Percentiles rank a stretch among this genome's conserved stretches.
Evolutionary conservation across 345 rosid species (phyloP).

Genomic region (Rhodamnia rubescens): DNA sequence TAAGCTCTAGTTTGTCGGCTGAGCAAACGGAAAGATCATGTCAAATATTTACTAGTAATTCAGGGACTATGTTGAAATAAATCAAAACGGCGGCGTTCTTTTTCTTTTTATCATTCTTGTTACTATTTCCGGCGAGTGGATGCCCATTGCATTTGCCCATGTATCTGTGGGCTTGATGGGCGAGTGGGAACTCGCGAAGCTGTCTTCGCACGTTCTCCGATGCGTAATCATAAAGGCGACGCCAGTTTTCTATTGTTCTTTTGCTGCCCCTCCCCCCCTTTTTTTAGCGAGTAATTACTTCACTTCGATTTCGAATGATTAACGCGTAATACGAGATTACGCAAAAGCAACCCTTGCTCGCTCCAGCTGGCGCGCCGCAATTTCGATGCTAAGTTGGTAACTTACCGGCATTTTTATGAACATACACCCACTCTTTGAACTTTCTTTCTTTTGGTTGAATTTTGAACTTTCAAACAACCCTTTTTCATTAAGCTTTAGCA

Average conservation of each 20-base stretch:
- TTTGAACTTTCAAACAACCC: neutral
- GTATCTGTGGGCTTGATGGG: neutral
- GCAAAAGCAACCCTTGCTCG: neutral
- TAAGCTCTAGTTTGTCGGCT: no score
- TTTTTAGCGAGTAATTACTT: no score
- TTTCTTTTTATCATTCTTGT: neutral
- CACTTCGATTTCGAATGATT: neutral
- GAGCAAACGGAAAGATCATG: rapidly evolving
- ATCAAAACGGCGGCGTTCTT: neutral
- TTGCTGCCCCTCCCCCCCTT: no score
- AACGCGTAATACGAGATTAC: neutral
- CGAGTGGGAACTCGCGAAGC: neutral
- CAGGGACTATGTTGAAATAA: rapidly evolving
- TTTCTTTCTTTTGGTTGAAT: no score
- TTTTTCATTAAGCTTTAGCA: neutral
- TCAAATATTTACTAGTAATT: rapidly evolving
- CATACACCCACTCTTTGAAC: rapidly evolving
- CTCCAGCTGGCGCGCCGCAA: neutral
- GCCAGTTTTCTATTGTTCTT: neutral
- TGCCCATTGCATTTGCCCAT: no score
- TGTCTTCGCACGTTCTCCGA: neutral
- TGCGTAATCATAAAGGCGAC: neutral
- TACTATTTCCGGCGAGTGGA: neutral
- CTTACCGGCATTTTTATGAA: neutral
- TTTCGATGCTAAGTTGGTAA: rapidly evolving